Conservation (phyloP, 257 asterid species). For the Salvia rosmarinus region DNA sequence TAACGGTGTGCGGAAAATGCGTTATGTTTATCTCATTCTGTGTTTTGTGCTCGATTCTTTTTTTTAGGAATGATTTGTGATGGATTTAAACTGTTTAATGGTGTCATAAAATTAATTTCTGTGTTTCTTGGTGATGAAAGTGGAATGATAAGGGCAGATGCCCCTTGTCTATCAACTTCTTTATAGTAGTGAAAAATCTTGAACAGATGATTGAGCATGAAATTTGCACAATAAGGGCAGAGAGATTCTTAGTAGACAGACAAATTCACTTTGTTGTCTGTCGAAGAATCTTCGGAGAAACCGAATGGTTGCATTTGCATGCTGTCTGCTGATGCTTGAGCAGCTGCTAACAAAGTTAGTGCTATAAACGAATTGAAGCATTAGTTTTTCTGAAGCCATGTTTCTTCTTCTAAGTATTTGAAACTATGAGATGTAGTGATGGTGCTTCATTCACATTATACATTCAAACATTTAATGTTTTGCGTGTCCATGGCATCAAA, state of each 20-base stretch:
- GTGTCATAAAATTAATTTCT: too few relatives aligned
- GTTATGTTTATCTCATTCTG: too few relatives aligned
- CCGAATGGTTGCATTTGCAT: background rate
- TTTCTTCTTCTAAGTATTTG: background rate
- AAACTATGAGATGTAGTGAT: background rate
- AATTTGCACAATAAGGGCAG: conserved; percentile 88
- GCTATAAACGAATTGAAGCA: conserved; percentile 3
- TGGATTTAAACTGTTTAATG: too few relatives aligned
- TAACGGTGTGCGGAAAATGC: too few relatives aligned
- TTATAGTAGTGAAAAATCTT: conserved; percentile 64
- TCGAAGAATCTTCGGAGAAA: background rate
- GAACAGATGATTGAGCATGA: conserved; percentile 70
- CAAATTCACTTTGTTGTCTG: conserved; percentile 43
- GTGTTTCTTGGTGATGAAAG: too few relatives aligned
- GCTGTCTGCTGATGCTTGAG: conserved; percentile 21
- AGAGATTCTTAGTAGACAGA: conserved; percentile 78
- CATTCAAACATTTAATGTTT: conserved; percentile 27
- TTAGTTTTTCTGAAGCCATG: conserved; percentile 48
- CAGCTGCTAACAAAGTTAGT: conserved; percentile 33
- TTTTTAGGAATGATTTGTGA: too few relatives aligned
- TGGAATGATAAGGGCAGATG: too few relatives aligned
- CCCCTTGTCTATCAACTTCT: too few relatives aligned
- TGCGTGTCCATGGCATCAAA: conserved; percentile 34
- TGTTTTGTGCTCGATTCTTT: too few relatives aligned
- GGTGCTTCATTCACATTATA: background rate